Evolutionary conservation across 75 land plant genomes (phyloP), one percentile per base, ranked within the genome.

Genomic region (Pinus albicaulis): DNA sequence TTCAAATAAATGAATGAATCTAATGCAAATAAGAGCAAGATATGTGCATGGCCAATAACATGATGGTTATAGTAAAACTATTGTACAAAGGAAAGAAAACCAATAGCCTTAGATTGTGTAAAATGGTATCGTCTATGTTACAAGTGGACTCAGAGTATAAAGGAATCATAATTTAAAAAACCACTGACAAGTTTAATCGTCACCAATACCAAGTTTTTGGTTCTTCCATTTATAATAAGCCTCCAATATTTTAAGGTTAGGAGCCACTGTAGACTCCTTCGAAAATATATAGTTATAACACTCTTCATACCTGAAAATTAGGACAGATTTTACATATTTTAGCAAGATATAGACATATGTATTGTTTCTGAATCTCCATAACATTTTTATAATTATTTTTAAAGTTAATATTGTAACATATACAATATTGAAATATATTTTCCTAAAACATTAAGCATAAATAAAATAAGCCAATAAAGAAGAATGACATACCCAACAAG

Each of bases 211-310:
- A 36, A 65, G 44, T 57, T 93, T 96, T 77, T 91, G 94, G 79
- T 85, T 93, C 77, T 96, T 96, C 96, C 96, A 96, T 25, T 85
- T 89, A 69, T 96, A 93, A 23, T 96, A 94, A 28, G 91, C 92
- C 83, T 96, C 94, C 76, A 96, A 66, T 11, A 96, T 88, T 74
- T 96, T 96, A n/a, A 91, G 86, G 73, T 85, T 95, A 25, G 92
- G 93, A 11, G 91, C 89, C 82, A 82, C 84, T 15, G 89, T 78
- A 53, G 82, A 84, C 72, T 91, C 97, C 65, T 91, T 91, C 3
- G 97, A 94, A 76, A 93, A 96, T 13, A 93, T 75, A 41, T 96
- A 96, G 72, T 96, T 96, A 36, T 82, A 85, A 58, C 89, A 93
- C 77, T 93, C 94, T 80, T 91, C 99, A 60, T 69, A 89, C 59